phyloP scores from a whole-genome alignment of 2,329 filamentous ascomycete genomes.

The Drechmeria coniospora region DNA sequence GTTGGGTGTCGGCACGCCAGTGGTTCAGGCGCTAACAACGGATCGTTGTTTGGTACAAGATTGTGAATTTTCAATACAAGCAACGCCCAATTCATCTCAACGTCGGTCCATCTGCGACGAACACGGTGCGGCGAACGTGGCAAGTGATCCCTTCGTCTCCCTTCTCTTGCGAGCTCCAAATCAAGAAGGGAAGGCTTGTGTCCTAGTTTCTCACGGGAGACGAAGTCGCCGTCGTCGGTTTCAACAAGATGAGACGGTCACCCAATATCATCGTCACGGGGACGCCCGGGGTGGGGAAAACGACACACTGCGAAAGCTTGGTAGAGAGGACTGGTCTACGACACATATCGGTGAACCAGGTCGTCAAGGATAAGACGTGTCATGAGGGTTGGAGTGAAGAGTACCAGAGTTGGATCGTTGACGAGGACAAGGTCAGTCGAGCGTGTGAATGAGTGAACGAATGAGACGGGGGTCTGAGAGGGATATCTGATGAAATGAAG shows the following conservation, averaged over 20 bases:
- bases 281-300: slow-evolving; percentile 92
- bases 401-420: slow-evolving; percentile 78
- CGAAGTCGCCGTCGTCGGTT: too few relatives aligned
- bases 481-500: neutral
- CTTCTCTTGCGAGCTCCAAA: too few relatives aligned
- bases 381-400: slow-evolving; percentile 81
- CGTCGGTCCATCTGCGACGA: too few relatives aligned
- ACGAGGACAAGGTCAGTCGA: slow-evolving; percentile 75
- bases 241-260: slow-evolving; percentile 28
- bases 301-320: slow-evolving; percentile 73
- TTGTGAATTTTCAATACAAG: neutral
- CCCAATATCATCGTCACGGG: slow-evolving; percentile 94
- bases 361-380: slow-evolving; percentile 78
- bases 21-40: too few relatives aligned
- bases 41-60: neutral
- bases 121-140: too few relatives aligned
- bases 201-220: too few relatives aligned
- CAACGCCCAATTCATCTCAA: too few relatives aligned
- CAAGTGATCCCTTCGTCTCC: too few relatives aligned
- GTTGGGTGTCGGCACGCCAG: too few relatives aligned
- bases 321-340: slow-evolving; percentile 61
- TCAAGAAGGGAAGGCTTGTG: too few relatives aligned
- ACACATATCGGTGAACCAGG: slow-evolving; percentile 76
- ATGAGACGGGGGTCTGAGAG: neutral
- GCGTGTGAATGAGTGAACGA: neutral